Conservation (phyloP, 1,284 basidiomycete genomes). For the Ganoderma lucidum region DNA sequence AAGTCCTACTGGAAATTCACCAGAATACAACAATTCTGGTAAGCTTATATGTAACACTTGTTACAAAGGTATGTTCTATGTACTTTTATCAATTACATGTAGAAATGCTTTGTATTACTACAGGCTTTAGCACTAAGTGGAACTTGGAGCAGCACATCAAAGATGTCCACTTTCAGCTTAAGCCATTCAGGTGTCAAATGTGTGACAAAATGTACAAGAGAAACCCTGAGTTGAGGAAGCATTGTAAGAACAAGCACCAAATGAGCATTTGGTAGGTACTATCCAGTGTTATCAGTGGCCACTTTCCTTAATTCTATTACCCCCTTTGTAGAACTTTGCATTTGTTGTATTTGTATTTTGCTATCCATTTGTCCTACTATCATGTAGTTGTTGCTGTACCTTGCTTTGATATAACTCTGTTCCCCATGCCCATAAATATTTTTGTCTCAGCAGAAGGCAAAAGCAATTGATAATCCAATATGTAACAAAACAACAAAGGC, state of each 20-base stretch:
- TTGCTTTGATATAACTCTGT: not conserved
- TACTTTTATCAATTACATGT: not conserved
- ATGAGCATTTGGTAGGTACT: not conserved
- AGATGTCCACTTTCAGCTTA: not conserved
- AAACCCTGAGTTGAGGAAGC: slow-evolving; percentile 1
- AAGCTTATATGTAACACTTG: not conserved
- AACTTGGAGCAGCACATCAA: not conserved
- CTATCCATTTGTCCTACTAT: not conserved
- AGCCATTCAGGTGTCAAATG: not conserved
- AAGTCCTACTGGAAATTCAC: not conserved
- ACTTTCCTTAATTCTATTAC: not conserved
- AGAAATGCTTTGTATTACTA: too few species aligned
- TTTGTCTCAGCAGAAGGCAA: not conserved
- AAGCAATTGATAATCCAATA: not conserved
- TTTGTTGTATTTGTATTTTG: slow-evolving; percentile 5
- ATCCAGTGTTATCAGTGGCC: not conserved
- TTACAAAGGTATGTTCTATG: not conserved
- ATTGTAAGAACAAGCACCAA: not conserved
- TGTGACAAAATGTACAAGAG: slow-evolving; percentile 8
- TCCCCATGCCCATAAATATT: not conserved
- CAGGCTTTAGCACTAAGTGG: slow-evolving; percentile 3
- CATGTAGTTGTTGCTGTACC: not conserved
- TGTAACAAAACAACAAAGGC: not conserved
- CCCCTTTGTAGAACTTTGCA: not conserved
- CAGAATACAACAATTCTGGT: not conserved